Evolutionary conservation across 2,329 filamentous ascomycete species (phyloP), one percentile per base, ranked within the genome.

Genomic region (Dothiorella sarmentorum): DNA sequence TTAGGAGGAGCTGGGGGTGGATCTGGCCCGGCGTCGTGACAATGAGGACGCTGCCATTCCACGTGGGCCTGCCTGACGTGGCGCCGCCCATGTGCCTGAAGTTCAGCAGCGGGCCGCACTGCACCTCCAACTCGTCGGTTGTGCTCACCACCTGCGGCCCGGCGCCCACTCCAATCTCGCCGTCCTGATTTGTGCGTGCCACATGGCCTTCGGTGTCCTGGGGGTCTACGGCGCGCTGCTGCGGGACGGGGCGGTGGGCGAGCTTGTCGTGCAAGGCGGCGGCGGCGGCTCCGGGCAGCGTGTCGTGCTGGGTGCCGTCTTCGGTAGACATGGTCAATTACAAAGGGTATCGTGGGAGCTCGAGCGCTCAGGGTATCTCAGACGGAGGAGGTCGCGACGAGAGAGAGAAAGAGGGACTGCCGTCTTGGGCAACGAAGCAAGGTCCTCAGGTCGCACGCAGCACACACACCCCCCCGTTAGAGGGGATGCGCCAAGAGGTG

Each of bases 1-100:
- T 73, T 64, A 93, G 73, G 24, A 79, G 78, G 38, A 95, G 85
- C 62, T 81, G 76, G 1, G 82, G 80, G 62, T 84, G 81, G 18
- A 78, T 76, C 67, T 83, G 85, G 22, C 88, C 88, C 4, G 91
- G 88, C 53, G 82, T 85, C 15, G 87, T 89, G 55, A 97, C 91
- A 51, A 97, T 77, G 66, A 97, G 77, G 7, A 96, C 89, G 71
- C 91, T 96, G 60, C 93, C 92, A 66, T 89, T 80, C 92, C 93
- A 97, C 38, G 75, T 76, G 37, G 78, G 76, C 49, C 66, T 68
- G 26, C 73, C 71, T 2, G 72, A 68, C 56, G 71, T 63, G 61
- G 72, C 78, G 26, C 80, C 81, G 66, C 87, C 83, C 84, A 88
- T 91, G 67, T 84, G 83, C 63, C 87, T 81, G 72, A 91, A 93